Evolutionary conservation across 2,329 filamentous ascomycete species (phyloP), one percentile per base, ranked within the genome.

Genomic region (Fusarium decemcellulare): DNA sequence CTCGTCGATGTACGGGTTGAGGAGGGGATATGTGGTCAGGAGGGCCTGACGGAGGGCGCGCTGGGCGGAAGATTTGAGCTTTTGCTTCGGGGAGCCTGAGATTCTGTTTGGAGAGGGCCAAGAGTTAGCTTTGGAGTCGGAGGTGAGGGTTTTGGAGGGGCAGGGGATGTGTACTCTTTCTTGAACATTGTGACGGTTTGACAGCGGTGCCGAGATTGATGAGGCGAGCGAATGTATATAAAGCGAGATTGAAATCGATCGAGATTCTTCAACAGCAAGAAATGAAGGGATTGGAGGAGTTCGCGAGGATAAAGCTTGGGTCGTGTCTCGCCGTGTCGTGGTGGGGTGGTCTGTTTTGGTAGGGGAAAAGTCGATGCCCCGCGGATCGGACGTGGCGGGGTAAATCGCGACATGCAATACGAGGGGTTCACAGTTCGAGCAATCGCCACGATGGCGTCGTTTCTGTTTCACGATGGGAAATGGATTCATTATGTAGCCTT

Each of bases 31-130:
- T 56, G 92, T 92, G 63, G 93, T 87, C 70, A 96, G 85, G 72
- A 98, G 88, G 76, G 93, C 93, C 76, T 91, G 87, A 74, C 96
- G 93, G 75, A 99, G 91, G 70, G 86, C 89, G 77, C 96, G 93
- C 85, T 98, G 95, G 60, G 94, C 93, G 27, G 94, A 97, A 71
- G 95, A 98, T 84, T 98, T 99, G 82, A 98, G 93, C 86, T 98
- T 98, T 74, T 94, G 94, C 84, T 96, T 97, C 60, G 93, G 91
- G 72, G 92, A 90, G 29, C 91, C 32, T 34, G 70, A 84, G 75
- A 90, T 85, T 79, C 97, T 90, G 72, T 93, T n/a, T 62, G 44
- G 29, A 37, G 37, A 15, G 65, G 18, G 36, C 23, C 23, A 23
- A 23, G 23, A 32, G 70, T 77, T 71, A 75, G 72, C 51, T 32